Conservation (phyloP, 106 monocot species). For the Gastrodia elata region DNA sequence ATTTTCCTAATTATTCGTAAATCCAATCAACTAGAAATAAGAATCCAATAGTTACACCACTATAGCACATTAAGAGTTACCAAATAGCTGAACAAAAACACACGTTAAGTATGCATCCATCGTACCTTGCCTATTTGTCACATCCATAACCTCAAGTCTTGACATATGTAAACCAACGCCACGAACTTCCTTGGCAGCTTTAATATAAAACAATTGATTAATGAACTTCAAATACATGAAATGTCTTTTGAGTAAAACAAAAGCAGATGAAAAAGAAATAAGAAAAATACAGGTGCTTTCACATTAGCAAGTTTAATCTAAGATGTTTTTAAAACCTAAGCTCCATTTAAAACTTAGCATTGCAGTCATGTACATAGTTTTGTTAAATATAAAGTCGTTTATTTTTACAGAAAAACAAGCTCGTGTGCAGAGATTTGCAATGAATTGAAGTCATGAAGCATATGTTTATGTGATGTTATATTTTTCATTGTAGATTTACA, state of each 20-base stretch:
- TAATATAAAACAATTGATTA: constrained; percentile 7
- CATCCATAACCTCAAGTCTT: constrained; percentile 51
- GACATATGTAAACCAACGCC: constrained; percentile 87
- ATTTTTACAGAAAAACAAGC: background rate
- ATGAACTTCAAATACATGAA: background rate
- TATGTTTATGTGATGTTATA: background rate
- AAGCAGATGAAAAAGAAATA: background rate
- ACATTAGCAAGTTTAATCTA: too few relatives aligned
- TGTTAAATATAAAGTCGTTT: background rate
- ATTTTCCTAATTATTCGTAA: background rate
- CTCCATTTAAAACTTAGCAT: background rate
- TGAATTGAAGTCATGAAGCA: background rate
- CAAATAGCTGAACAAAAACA: background rate
- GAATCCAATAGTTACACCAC: background rate
- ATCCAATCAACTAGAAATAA: constrained; percentile 1
- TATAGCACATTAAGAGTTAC: background rate
- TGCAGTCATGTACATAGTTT: background rate
- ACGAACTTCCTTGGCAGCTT: constrained; percentile 92
- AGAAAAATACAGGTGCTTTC: background rate
- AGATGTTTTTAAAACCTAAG: too few relatives aligned
- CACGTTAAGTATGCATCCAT: background rate
- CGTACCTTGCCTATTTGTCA: constrained; percentile 32
- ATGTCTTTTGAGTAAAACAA: background rate
- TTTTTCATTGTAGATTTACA: background rate
- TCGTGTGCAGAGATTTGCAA: background rate